A percentile compares a stretch with the other conserved stretches of the same genome.
Conservation (phyloP, 176 grass and related monocot genomes). For the Carex cristatella region DNA sequence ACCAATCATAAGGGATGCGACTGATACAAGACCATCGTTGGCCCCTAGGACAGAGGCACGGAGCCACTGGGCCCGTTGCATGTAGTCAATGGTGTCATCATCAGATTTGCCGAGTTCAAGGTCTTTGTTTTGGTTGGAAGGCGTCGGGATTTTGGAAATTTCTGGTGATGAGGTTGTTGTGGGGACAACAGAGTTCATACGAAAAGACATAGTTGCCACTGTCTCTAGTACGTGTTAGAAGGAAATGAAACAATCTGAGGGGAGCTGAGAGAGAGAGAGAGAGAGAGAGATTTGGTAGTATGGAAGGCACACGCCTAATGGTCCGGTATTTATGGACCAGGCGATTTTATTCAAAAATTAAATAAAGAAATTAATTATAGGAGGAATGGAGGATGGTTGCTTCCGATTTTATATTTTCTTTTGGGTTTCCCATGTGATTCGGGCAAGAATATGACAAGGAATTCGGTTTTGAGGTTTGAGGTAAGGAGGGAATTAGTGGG, state of each 20-base stretch:
- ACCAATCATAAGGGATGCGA: constrained; percentile 91
- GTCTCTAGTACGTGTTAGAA: not conserved
- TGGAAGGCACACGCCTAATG: constrained; percentile 59
- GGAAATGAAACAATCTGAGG: not conserved
- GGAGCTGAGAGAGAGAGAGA: too few species aligned
- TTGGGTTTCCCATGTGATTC: too few species aligned
- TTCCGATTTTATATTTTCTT: not conserved
- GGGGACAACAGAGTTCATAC: constrained; percentile 39
- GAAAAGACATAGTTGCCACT: constrained; percentile 33
- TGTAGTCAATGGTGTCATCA: constrained; percentile 41
- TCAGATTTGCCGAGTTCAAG: not conserved
- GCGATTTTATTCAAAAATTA: not conserved
- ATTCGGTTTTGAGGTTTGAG: not conserved
- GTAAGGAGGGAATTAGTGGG: not conserved
- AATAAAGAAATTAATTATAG: not conserved
- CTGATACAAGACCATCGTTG: constrained; percentile 92
- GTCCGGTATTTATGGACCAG: constrained; percentile 29
- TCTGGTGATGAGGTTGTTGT: not conserved
- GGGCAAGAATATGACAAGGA: not conserved
- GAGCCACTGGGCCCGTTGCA: constrained; percentile 89
- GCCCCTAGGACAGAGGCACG: constrained; percentile 86
- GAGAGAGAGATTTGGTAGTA: constrained; percentile 14
- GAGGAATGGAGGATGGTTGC: not conserved
- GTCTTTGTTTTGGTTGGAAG: not conserved
- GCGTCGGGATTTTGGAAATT: not conserved